Percentiles rank a stretch among this genome's conserved stretches.
Conservation (phyloP, 768 basidiomycete species). For the Agaricus sinodeliciosus region DNA sequence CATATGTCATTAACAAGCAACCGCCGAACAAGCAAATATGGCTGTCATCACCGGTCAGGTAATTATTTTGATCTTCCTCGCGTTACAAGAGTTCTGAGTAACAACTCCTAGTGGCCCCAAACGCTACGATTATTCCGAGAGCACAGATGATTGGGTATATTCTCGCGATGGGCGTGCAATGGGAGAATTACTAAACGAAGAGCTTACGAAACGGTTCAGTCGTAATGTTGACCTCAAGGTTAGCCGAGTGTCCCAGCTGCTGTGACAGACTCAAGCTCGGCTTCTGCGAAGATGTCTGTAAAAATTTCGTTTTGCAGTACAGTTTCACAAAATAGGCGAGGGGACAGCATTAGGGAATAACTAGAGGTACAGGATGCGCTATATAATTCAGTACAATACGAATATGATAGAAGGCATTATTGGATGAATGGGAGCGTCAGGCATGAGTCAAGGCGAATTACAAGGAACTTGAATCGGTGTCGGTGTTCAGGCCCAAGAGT, state of each 20-base stretch:
- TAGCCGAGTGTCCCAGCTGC: constrained; percentile 14
- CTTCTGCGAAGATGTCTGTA: not conserved
- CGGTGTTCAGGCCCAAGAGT: constrained; percentile 3
- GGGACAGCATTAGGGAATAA: constrained; percentile 2
- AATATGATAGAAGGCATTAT: constrained; percentile 7
- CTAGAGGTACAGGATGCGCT: constrained; percentile 9
- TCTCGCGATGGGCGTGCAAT: constrained; percentile 57
- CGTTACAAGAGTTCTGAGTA: not conserved
- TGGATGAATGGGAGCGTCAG: not conserved
- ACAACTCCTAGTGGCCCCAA: constrained; percentile 69
- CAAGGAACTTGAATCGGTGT: not conserved
- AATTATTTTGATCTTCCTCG: constrained; percentile 13
- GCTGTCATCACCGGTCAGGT: constrained; percentile 89
- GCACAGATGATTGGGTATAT: constrained; percentile 67
- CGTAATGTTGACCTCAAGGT: constrained; percentile 25
- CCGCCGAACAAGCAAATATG: constrained; percentile 97
- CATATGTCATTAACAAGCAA: constrained; percentile 96
- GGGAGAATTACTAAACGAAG: constrained; percentile 57
- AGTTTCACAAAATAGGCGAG: not conserved
- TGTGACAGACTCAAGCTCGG: not conserved
- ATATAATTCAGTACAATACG: constrained; percentile 6
- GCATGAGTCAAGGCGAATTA: not conserved
- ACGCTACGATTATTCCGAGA: constrained; percentile 72
- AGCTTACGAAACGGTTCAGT: constrained; percentile 40
- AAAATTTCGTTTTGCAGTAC: too few species aligned